A percentile compares a stretch with the other conserved stretches of the same genome.
These are phyloP conservation scores for Aspergillus sp. DNA, from an alignment of 2,329 filamentous ascomycete genomes.

Conservation along the genomic window DNA sequence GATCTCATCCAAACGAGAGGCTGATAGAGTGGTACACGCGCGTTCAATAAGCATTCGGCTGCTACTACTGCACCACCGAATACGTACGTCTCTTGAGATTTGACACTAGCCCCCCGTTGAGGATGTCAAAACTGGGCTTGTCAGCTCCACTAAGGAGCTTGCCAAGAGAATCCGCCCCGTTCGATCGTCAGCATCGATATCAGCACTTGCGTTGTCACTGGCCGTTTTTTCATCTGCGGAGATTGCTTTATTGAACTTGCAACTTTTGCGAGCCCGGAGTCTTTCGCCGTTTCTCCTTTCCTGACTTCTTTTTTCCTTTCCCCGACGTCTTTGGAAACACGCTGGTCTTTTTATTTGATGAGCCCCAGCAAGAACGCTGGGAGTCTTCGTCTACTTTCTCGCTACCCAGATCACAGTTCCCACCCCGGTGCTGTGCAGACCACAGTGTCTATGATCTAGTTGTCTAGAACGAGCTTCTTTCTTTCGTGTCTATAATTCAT, in stretches of 20 bases:
- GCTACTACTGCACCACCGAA: not conserved
- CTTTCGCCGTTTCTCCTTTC: conserved; percentile 10
- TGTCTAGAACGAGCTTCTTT: not conserved
- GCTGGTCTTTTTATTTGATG: not conserved
- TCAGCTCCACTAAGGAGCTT: conserved; percentile 22
- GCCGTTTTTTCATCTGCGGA: conserved; percentile 11
- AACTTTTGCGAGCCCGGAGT: conserved; percentile 10
- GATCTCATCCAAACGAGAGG: not conserved
- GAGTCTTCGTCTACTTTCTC: not conserved
- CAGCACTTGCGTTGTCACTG: conserved; percentile 23
- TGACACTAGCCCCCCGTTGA: not conserved
- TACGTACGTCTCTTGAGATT: not conserved
- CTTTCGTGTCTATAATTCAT: conserved; percentile 12
- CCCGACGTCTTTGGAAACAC: not conserved
- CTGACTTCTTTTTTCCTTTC: conserved; percentile 1
- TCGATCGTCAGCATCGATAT: conserved; percentile 22
- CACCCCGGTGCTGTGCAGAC: not conserved
- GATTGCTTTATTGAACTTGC: conserved; percentile 7
- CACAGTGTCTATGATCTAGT: conserved; percentile 9
- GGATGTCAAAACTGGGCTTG: conserved; percentile 9
- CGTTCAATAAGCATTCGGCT: not conserved
- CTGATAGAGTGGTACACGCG: too few relatives aligned
- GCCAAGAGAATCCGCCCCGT: conserved; percentile 25
- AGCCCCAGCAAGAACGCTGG: not conserved
- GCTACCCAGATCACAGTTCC: not conserved